A percentile compares a stretch with the other conserved stretches of the same genome.
Evolutionary conservation across 768 basidiomycete genomes (phyloP).

Genomic region (Podaxis carcinomalis): DNA sequence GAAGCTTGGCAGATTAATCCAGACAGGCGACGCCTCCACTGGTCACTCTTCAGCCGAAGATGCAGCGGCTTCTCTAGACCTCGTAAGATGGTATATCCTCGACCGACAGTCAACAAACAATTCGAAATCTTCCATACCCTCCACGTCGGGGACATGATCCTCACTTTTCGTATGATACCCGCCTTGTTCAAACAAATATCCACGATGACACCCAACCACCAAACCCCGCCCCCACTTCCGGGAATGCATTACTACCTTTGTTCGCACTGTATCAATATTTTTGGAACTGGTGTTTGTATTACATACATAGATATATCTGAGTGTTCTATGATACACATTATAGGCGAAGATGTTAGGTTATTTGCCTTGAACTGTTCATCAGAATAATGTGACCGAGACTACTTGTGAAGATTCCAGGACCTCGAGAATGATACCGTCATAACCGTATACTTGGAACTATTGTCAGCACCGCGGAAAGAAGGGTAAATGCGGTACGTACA

Average conservation of each 20-base stretch:
- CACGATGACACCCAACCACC: no score
- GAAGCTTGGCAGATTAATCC: slow-evolving; percentile 76
- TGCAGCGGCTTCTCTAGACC: slow-evolving; percentile 81
- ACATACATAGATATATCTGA: neutral
- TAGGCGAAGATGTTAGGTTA: neutral
- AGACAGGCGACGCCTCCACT: slow-evolving; percentile 64
- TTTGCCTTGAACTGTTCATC: slow-evolving; percentile 1
- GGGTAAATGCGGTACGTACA: slow-evolving; percentile 39
- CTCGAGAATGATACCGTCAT: slow-evolving; percentile 78
- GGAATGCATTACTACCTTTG: neutral
- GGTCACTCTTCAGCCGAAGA: slow-evolving; percentile 94
- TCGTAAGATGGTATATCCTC: slow-evolving; percentile 78
- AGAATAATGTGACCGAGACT: slow-evolving; percentile 68
- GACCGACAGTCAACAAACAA: slow-evolving; percentile 37
- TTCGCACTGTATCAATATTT: neutral
- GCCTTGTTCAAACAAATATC: neutral
- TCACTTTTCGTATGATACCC: neutral
- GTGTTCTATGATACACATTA: neutral
- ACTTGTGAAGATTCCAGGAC: slow-evolving; percentile 77
- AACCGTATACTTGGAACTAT: slow-evolving; percentile 55
- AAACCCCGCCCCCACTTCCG: neutral
- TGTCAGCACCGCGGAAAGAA: neutral
- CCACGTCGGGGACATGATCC: neutral
- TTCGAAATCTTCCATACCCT: slow-evolving; percentile 21
- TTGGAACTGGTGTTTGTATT: neutral